These are phyloP conservation scores for Coleophoma eucalyptorum DNA, from an alignment of 2,329 filamentous ascomycete genomes.

Conservation along the genomic window DNA sequence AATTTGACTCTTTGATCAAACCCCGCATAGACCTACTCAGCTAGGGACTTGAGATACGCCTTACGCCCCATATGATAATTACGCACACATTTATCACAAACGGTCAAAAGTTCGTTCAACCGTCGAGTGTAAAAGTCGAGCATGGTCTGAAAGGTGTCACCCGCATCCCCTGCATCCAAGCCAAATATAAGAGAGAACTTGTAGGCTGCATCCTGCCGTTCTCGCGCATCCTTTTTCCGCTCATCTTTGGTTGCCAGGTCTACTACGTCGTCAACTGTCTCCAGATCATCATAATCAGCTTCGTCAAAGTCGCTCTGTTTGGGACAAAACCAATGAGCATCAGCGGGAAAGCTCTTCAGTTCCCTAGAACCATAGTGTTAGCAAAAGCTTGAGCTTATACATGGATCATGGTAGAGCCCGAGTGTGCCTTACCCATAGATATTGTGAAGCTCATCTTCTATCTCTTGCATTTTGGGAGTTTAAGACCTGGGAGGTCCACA, in stretches of 20 bases:
- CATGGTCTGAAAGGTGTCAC: slow-evolving; percentile 35
- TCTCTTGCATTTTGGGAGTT: slow-evolving; percentile 20
- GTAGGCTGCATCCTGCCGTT: slow-evolving; percentile 58
- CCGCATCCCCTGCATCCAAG: slow-evolving; percentile 56
- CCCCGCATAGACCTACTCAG: slow-evolving; percentile 42
- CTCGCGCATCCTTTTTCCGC: slow-evolving; percentile 50
- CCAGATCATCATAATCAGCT: slow-evolving; percentile 58
- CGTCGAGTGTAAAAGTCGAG: slow-evolving; percentile 54
- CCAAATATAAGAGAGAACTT: slow-evolving; percentile 67
- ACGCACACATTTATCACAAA: slow-evolving; percentile 67
- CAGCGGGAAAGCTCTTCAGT: slow-evolving; percentile 24
- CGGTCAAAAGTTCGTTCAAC: slow-evolving; percentile 54
- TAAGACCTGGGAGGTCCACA: too few species aligned
- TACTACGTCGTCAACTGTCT: slow-evolving; percentile 41
- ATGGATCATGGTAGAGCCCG: neutral
- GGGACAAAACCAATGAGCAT: slow-evolving; percentile 66
- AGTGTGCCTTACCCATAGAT: slow-evolving; percentile 19
- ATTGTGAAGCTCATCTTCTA: slow-evolving; percentile 26
- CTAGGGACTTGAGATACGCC: slow-evolving; percentile 56
- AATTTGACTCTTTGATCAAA: neutral
- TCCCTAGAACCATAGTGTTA: slow-evolving; percentile 15
- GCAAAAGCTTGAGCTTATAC: neutral
- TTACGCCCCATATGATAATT: slow-evolving; percentile 71
- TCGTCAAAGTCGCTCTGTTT: slow-evolving; percentile 58
- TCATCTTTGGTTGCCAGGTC: slow-evolving; percentile 45